phyloP scores from a whole-genome alignment of 208 protist genomes.

The Porcisia hertigi region DNA sequence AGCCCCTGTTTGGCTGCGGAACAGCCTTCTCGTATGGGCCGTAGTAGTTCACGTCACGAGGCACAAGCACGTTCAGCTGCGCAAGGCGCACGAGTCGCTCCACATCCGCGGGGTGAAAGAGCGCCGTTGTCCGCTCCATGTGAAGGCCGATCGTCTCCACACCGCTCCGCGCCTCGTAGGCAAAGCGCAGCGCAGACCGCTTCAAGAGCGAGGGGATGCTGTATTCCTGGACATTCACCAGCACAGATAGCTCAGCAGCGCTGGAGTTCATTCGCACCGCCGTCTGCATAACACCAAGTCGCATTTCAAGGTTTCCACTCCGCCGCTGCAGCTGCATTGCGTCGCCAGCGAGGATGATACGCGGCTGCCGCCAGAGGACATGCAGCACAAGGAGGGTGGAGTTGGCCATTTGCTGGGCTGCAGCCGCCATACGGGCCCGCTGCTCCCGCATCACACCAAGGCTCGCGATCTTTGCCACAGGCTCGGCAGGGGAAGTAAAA shows the following conservation, averaged over 20 bases:
- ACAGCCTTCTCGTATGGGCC: constrained; percentile 24
- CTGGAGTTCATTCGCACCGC: constrained; percentile 50
- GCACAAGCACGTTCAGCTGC: constrained; percentile 68
- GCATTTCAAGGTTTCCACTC: constrained; percentile 53
- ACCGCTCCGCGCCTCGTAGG: constrained; percentile 25
- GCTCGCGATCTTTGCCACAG: constrained; percentile 72
- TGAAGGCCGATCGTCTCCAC: constrained; percentile 35
- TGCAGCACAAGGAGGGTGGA: constrained; percentile 47
- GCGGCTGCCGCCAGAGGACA: constrained; percentile 73
- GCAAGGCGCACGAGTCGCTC: constrained; percentile 61
- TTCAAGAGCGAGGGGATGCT: constrained; percentile 70
- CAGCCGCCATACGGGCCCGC: constrained; percentile 58
- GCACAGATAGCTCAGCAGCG: constrained; percentile 29
- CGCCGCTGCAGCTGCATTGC: constrained; percentile 45
- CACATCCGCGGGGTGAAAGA: constrained; percentile 63
- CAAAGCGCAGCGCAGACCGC: constrained; percentile 51
- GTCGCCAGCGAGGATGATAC: constrained; percentile 69
- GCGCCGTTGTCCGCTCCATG: constrained; percentile 56
- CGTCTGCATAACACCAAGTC: constrained; percentile 72
- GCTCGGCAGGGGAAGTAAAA: constrained; percentile 63
- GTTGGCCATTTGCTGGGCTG: constrained; percentile 60
- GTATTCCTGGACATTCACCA: constrained; percentile 64
- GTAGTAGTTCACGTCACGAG: constrained; percentile 53
- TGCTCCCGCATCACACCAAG: constrained; percentile 86
- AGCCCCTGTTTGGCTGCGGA: not conserved